Base-by-base conservation (phyloP, 495 filamentous ascomycete genomes). In the Neurospora sublineolata region DNA sequence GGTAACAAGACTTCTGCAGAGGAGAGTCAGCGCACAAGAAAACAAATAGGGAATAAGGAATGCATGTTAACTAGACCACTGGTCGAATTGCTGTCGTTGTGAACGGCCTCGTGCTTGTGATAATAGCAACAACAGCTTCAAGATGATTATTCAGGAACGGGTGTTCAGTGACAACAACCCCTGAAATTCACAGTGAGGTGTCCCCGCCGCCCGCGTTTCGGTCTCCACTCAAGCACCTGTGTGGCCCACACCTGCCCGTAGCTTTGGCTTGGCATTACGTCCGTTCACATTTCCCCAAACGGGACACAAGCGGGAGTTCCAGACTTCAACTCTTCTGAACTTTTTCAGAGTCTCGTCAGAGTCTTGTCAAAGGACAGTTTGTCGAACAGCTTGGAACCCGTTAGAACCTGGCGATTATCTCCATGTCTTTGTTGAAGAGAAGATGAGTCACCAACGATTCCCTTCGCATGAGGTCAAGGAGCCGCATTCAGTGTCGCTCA, bases 401-500 rank as follows among this genome's bases (percentile, higher is more conserved):
- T 60, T 16, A 8, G 0, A 18, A 64, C 3, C 44, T 8, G 4
- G 52, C 18, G 10, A 36, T 64, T 30, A 64, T 5, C 4, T 27
- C 9, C 3, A 1, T 60, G 23, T 60, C 23, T 16, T 16, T 33
- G 12, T 16, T 64, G 30, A 18, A 9, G 2, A 9, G 14, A 64
- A 30, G 40, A 86, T 86, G 84, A 83, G 80, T 76, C 84, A 86
- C 72, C 84, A 85, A 77, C 83, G 87, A 41, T 82, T 82, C 67
- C 79, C 82, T 37, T 83, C 84, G 64, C 89, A 93, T 68, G 86
- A 85, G 58, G 84, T 87, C 39, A 93, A 93, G 77, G 92, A 92
- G 76, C 90, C 92, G 23, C 94, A 97, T 82, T 87, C 89, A 16
- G 87, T 97, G 41, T 96, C 92, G 70, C 80, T 97, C 36, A 97